Conservation (phyloP, 2,329 filamentous ascomycete species). For the Hortaea sp. region DNA sequence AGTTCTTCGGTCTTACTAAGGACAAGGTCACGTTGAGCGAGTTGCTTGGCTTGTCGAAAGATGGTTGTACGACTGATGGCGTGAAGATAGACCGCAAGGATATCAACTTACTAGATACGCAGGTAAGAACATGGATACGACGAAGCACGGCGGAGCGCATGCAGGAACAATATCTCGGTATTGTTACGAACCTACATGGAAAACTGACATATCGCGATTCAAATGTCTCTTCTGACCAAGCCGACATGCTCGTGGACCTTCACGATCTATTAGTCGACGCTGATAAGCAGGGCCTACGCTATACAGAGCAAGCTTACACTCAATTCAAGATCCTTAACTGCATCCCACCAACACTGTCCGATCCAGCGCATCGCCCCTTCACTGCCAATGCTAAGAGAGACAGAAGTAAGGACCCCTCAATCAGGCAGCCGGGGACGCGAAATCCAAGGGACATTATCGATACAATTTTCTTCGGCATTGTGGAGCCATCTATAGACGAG, state of each 20-base stretch:
- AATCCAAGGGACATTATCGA: conserved; percentile 48
- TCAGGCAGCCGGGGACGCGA: no score
- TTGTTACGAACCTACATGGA: conserved; percentile 56
- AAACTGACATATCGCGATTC: conserved; percentile 45
- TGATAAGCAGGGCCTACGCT: conserved; percentile 38
- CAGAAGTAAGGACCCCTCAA: no score
- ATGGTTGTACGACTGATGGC: background rate
- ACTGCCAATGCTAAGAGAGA: conserved; percentile 2
- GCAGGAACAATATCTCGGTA: conserved; percentile 43
- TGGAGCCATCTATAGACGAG: conserved; percentile 14
- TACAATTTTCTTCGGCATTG: conserved; percentile 32
- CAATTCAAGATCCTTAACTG: conserved; percentile 41
- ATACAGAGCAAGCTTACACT: conserved; percentile 36
- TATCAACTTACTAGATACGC: background rate
- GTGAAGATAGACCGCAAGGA: background rate
- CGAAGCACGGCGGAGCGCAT: conserved; percentile 1
- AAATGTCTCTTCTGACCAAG: conserved; percentile 7
- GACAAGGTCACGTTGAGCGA: conserved; percentile 2
- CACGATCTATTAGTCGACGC: conserved; percentile 39
- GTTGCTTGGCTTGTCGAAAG: background rate
- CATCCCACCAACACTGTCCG: conserved; percentile 21
- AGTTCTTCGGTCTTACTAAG: conserved; percentile 15
- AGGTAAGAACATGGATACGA: conserved; percentile 2
- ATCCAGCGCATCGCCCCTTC: conserved; percentile 18
- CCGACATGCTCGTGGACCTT: conserved; percentile 24